phyloP scores from a whole-genome alignment of 2,329 filamentous ascomycete species.

The Aspergillus clavatus region DNA sequence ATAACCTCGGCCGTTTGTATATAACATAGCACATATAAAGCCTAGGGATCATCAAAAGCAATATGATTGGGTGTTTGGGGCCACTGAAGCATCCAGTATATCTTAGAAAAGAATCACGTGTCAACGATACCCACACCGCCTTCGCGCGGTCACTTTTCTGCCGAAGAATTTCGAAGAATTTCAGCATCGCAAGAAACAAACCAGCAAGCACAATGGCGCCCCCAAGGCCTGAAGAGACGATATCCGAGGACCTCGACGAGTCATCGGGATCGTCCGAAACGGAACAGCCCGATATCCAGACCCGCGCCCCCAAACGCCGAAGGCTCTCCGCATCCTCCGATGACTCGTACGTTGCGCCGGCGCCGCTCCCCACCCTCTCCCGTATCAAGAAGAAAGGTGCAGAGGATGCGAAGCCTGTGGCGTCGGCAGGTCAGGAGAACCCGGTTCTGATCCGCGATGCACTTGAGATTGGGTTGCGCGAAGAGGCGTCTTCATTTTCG shows the following conservation, averaged over 20 bases:
- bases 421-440: conserved; percentile 23
- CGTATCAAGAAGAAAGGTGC: conserved; percentile 39
- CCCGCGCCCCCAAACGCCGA: conserved; percentile 36
- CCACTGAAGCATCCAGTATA: too few species aligned
- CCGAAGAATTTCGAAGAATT: conserved; percentile 23
- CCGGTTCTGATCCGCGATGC: conserved; percentile 39
- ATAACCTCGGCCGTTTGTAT: neutral
- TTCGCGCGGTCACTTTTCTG: conserved; percentile 30
- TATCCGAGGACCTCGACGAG: conserved; percentile 18
- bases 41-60: too few species aligned
- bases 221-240: conserved; percentile 18
- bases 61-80: too few species aligned
- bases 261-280: conserved; percentile 13
- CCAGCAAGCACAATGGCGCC: conserved; percentile 24
- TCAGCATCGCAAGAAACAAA: conserved; percentile 10
- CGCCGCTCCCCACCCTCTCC: conserved; percentile 35
- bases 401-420: conserved; percentile 14
- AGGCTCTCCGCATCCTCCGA: conserved; percentile 36
- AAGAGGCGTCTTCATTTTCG: conserved; percentile 57
- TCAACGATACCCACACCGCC: conserved; percentile 24
- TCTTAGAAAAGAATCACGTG: conserved; percentile 9
- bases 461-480: conserved; percentile 41
- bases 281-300: conserved; percentile 19
- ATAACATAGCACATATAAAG: too few species aligned
- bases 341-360: conserved; percentile 31